Evolutionary conservation across 345 rosid genomes (phyloP), one percentile per base, ranked within the genome.

Genomic region (Dimocarpus longan): DNA sequence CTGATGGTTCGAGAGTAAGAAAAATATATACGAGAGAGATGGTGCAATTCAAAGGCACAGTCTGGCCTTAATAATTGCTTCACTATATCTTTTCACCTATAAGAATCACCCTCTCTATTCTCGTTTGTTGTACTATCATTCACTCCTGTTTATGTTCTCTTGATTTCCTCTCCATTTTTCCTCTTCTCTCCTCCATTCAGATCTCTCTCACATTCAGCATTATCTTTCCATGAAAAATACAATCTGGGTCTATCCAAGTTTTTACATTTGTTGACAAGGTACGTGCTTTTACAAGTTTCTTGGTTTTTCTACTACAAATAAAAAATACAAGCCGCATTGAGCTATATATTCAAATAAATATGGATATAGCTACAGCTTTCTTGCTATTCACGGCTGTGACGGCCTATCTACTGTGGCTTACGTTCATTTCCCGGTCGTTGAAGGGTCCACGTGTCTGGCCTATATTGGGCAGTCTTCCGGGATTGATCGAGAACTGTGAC

Each of bases 381-480:
- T 76, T 93, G 75, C 81, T 93, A 44, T 78, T 93, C 60, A 84
- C 92, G 73, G 97, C 89, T 10, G 87, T 93, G 24, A 91, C 93
- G 6, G 92, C 91, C 4, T 96, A 96, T 82, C 84, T 91, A 24
- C 81, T 94, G 42, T 96, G 99, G 99, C 89, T 96, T 76, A 90
- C 91, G 12, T 94, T 91, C 93, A 91, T 91, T 80, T 91, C 93
- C 15, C 97, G 98, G 84, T 84, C 93, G 16, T 76, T 91, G 10
- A 88, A 83, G 73, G 99, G 98, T 80, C 99, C 98, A 70, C 91
- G 94, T 74, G 99, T 94, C 26, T 94, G 97, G 97, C 95, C 97
- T 4, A 62, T 96, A 48, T 59, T 94, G 80, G 99, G 99, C 42
- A 96, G 98, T 83, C 94, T 96, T 6, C 98, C 99, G 1, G 98